Evolutionary conservation across 345 rosid species (phyloP), one percentile per base, ranked within the genome.

Genomic region (Arabis alpina): DNA sequence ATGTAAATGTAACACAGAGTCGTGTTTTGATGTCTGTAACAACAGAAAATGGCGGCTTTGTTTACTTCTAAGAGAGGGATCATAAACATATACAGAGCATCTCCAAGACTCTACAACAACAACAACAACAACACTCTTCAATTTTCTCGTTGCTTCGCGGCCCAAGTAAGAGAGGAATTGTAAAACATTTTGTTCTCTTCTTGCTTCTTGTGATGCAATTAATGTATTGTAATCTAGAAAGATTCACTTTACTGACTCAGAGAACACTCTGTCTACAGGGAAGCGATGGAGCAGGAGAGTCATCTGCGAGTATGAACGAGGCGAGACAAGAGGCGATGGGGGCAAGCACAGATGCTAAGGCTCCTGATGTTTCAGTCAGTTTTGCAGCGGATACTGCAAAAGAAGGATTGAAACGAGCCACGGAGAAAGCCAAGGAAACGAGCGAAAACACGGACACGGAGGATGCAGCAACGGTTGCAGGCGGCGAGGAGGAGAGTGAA

Each of bases 311-410:
- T 56, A 49, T 56, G 71, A 73, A 57, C 10, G 66, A 65, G 66
- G 66, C 48, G 16, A 65, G 19, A 73, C 72, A 57, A 66, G 54
- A 50, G 14, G 72, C 77, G 39, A 47, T 64, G 77, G 71, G 77
- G 12, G 57, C 54, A 56, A 73, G 58, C 27, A 15, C 53, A 56
- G 60, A 65, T 48, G 64, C 44, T 39, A 73, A 64, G 52, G 59
- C 77, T 7, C 77, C 66, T 0, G 34, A 58, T 49, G 61, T 50
- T 23, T 56, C 72, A 56, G 40, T 73, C 10, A 65, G 66, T 13
- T 48, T 2, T 50, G 61, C 72, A 25, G 66, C 54, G 6, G 60
- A 65, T 39, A 57, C 72, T 4, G 60, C 72, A 0, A 65, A 65
- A 49, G 72, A 73, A 73, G 71, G 71, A 25, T 7, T 64, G 14